A percentile compares a stretch with the other conserved stretches of the same genome.
These are phyloP conservation scores for Hyphopichia wangnamkhiaoensis DNA, from an alignment of 1,139 yeast species.

Conservation along the genomic window DNA sequence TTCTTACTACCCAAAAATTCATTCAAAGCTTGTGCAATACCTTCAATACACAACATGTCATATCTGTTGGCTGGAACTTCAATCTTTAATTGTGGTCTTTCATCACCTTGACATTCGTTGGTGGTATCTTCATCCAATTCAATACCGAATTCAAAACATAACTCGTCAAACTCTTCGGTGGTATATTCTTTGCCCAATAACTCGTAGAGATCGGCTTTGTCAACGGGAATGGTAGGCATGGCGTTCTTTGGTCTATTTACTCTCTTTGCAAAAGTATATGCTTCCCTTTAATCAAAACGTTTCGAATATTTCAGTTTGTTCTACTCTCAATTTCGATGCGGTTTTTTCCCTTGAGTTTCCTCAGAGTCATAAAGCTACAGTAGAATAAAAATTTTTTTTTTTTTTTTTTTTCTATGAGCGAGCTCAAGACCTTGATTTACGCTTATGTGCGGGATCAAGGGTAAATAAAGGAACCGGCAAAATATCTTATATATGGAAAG, in stretches of 20 bases:
- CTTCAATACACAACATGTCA: constrained; percentile 97
- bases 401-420: neutral
- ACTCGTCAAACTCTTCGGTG: constrained; percentile 91
- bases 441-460: neutral
- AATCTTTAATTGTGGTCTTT: constrained; percentile 94
- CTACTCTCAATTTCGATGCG: neutral
- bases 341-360: too few relatives aligned
- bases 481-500: neutral
- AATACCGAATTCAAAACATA: constrained; percentile 96
- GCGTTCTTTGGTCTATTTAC: constrained; percentile 7
- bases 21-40: constrained; percentile 92
- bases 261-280: too few relatives aligned
- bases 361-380: too few relatives aligned
- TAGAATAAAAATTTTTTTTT: too few relatives aligned
- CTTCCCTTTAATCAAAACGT: too few relatives aligned
- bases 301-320: neutral
- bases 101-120: constrained; percentile 72
- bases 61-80: constrained; percentile 98
- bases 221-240: constrained; percentile 97
- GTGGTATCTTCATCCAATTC: constrained; percentile 97
- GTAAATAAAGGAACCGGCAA: neutral
- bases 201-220: constrained; percentile 86
- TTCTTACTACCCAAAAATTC: constrained; percentile 74
- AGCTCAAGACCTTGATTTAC: neutral
- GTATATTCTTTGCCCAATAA: constrained; percentile 79